A percentile compares a stretch with the other conserved stretches of the same genome.
These are phyloP conservation scores for Fusarium citri DNA, from an alignment of 2,329 filamentous ascomycete genomes.

Conservation along the genomic window DNA sequence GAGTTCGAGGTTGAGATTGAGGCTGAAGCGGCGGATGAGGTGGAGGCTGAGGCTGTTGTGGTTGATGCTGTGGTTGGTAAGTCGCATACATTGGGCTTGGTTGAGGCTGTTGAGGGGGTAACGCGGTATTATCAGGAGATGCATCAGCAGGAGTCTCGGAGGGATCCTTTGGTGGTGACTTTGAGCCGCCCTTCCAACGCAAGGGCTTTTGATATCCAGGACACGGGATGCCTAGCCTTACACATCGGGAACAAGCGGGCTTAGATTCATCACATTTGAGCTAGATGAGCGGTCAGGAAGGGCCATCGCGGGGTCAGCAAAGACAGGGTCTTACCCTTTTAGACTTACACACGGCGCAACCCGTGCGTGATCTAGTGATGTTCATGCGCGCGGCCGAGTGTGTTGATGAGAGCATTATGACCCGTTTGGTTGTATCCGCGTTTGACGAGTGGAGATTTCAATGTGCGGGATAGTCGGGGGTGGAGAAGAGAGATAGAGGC, in stretches of 20 bases:
- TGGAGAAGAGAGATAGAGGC: constrained; percentile 13
- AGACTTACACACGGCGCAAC: constrained; percentile 41
- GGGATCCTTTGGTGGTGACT: constrained; percentile 7
- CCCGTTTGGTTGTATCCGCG: constrained; percentile 19
- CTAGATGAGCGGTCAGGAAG: constrained; percentile 21
- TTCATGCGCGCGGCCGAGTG: constrained; percentile 33
- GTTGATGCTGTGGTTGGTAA: constrained; percentile 11
- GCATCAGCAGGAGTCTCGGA: constrained; percentile 14
- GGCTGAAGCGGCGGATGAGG: neutral
- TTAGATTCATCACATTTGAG: constrained; percentile 41
- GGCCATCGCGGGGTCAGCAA: neutral
- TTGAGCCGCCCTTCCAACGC: constrained; percentile 31
- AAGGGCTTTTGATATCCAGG: constrained; percentile 40
- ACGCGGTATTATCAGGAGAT: neutral
- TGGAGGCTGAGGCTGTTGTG: neutral
- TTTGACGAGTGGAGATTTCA: constrained; percentile 36
- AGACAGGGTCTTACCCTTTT: constrained; percentile 30
- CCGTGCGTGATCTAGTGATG: constrained; percentile 40
- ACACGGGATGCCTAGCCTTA: constrained; percentile 40
- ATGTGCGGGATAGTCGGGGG: constrained; percentile 21
- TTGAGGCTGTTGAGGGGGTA: constrained; percentile 4
- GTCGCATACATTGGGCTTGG: constrained; percentile 10
- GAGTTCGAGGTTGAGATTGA: constrained; percentile 6
- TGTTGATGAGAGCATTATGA: constrained; percentile 25
- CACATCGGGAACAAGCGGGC: constrained; percentile 36